phyloP scores from a whole-genome alignment of 352 stramenopile species.

The Phytophthora citricola region DNA sequence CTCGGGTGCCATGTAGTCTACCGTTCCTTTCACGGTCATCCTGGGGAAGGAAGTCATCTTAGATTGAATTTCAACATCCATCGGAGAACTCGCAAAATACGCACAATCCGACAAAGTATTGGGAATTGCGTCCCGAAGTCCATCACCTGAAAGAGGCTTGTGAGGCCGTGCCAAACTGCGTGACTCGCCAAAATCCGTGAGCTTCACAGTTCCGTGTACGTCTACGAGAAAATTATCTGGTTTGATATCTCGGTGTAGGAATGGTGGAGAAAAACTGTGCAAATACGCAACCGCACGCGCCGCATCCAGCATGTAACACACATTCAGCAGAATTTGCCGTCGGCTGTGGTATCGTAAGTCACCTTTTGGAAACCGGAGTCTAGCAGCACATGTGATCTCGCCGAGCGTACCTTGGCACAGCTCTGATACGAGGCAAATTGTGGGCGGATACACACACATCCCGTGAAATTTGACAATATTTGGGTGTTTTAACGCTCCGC shows the following conservation, averaged over 20 bases:
- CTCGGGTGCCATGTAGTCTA: conserved; percentile 82
- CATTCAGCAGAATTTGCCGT: conserved; percentile 57
- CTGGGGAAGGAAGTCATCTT: conserved; percentile 25
- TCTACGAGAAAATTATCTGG: conserved; percentile 62
- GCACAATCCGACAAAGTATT: conserved; percentile 16
- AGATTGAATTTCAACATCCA: conserved; percentile 20
- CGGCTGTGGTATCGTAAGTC: conserved; percentile 29
- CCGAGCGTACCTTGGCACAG: conserved; percentile 58
- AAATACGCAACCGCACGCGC: conserved; percentile 61
- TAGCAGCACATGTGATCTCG: conserved; percentile 32
- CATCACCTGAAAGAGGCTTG: background rate
- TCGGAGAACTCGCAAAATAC: conserved; percentile 15
- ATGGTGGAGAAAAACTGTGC: conserved; percentile 60
- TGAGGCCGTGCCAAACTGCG: conserved; percentile 38
- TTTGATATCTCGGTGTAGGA: conserved; percentile 69
- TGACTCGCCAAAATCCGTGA: conserved; percentile 64
- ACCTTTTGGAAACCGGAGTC: too few species aligned
- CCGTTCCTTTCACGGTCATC: conserved; percentile 70
- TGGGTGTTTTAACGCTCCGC: conserved; percentile 52
- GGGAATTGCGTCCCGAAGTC: background rate
- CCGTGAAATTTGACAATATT: conserved; percentile 72
- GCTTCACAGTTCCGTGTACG: conserved; percentile 47
- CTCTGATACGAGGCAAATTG: conserved; percentile 67
- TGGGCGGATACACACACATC: conserved; percentile 66
- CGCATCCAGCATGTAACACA: conserved; percentile 70